A percentile compares a stretch with the other conserved stretches of the same genome.
phyloP scores from a whole-genome alignment of 2,329 filamentous ascomycete species.

The Tolypocladium capitatum region DNA sequence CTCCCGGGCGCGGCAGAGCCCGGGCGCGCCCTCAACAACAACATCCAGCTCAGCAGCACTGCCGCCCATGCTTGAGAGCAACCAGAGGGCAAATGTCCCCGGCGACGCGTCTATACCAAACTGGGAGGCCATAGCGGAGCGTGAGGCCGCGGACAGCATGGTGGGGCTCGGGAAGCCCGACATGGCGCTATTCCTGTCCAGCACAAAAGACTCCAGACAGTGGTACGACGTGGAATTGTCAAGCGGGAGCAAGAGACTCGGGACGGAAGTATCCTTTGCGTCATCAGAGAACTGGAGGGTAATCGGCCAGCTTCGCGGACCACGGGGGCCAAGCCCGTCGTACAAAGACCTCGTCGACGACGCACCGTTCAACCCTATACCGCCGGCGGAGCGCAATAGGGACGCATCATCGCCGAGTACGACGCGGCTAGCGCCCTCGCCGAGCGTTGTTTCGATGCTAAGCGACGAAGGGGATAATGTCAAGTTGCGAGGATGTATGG shows the following conservation, averaged over 20 bases:
- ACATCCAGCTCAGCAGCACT: conserved; percentile 22
- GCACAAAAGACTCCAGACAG: conserved; percentile 6
- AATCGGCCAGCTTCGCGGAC: conserved; percentile 8
- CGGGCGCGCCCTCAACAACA: conserved; percentile 14
- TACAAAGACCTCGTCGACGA: conserved; percentile 21
- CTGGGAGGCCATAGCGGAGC: conserved; percentile 8
- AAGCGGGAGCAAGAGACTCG: conserved; percentile 9
- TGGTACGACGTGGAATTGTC: conserved; percentile 12
- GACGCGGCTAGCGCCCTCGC: conserved; percentile 2
- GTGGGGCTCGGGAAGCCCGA: conserved; percentile 12
- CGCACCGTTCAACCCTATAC: conserved; percentile 26
- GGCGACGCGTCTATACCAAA: conserved; percentile 6
- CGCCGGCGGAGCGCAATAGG: no score
- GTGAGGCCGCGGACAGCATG: conserved; percentile 12
- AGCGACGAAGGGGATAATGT: conserved; percentile 2
- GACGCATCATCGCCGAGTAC: no score
- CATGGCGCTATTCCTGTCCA: conserved; percentile 7
- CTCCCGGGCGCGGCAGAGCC: conserved; percentile 8
- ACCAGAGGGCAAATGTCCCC: conserved; percentile 1
- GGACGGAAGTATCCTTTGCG: conserved; percentile 19
- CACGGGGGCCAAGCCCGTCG: conserved; percentile 15
- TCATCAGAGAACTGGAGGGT: conserved; percentile 24
- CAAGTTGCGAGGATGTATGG: conserved; percentile 6
- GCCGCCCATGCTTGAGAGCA: conserved; percentile 7
- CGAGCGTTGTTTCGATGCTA: conserved; percentile 1